These are phyloP conservation scores for Brettanomyces bruxellensis DNA, from an alignment of 805 yeast species.

Conservation along the genomic window DNA sequence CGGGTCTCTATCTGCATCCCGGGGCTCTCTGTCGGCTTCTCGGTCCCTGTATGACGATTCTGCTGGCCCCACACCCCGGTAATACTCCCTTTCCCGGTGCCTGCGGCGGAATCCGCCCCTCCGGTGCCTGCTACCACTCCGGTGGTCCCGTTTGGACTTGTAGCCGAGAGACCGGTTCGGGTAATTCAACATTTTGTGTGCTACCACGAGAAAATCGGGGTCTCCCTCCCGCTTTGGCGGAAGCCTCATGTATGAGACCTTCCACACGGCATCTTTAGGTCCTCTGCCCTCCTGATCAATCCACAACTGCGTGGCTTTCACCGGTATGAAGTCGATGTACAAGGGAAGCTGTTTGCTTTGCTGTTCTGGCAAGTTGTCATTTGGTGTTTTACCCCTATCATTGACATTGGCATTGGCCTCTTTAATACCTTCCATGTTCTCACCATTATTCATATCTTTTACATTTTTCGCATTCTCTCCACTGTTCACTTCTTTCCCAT, in stretches of 20 bases:
- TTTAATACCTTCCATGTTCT: no score
- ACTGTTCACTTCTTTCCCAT: conserved; percentile 7
- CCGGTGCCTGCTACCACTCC: conserved; percentile 6
- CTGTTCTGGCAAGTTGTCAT: conserved; percentile 4
- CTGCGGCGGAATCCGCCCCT: conserved; percentile 10
- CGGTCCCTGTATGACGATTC: neutral
- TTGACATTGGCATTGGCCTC: no score
- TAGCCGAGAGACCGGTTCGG: conserved; percentile 26
- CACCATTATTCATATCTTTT: no score
- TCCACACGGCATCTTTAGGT: conserved; percentile 38
- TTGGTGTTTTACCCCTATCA: no score
- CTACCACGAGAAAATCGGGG: conserved; percentile 20
- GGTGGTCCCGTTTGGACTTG: conserved; percentile 15
- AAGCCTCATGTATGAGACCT: conserved; percentile 26
- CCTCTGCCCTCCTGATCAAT: conserved; percentile 36
- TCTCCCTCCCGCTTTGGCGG: conserved; percentile 24
- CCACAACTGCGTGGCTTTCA: conserved; percentile 36
- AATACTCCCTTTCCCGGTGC: conserved; percentile 5
- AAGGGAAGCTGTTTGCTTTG: conserved; percentile 12
- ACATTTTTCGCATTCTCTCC: conserved; percentile 2
- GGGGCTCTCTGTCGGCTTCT: neutral
- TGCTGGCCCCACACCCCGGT: neutral
- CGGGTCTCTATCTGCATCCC: neutral
- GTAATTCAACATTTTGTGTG: conserved; percentile 26
- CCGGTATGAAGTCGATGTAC: conserved; percentile 36